A percentile compares a stretch with the other conserved stretches of the same genome.
These are phyloP conservation scores for Colletotrichum abscissum DNA, from an alignment of 2,329 filamentous ascomycete species.

Conservation along the genomic window DNA sequence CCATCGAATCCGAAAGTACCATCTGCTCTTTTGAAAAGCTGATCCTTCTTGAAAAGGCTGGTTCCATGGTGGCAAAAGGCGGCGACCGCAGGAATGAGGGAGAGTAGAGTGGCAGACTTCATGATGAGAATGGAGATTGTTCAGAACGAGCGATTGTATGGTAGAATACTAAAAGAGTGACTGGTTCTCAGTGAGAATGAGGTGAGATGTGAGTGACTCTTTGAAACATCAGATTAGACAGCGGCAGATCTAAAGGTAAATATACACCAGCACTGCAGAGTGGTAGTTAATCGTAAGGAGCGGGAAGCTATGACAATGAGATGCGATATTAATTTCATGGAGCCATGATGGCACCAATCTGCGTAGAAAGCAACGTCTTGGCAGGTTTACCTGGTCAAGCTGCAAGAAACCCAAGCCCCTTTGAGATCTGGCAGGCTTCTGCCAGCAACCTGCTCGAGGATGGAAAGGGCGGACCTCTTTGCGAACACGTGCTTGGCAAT, in stretches of 20 bases:
- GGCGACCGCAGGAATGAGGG: conserved; percentile 38
- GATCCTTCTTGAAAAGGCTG: conserved; percentile 42
- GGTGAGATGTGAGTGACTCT: background rate
- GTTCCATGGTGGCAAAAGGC: conserved; percentile 50
- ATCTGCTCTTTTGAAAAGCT: conserved; percentile 37
- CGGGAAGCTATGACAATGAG: conserved; percentile 10
- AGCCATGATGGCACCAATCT: conserved; percentile 15
- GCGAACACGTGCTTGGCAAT: conserved; percentile 17
- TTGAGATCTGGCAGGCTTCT: background rate
- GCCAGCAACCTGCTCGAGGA: background rate
- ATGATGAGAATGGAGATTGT: conserved; percentile 27
- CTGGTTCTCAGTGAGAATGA: background rate
- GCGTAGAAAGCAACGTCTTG: conserved; percentile 22
- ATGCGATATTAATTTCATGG: conserved; percentile 27
- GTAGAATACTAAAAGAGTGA: conserved; percentile 12
- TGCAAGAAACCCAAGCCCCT: conserved; percentile 1
- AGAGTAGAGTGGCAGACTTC: conserved; percentile 38
- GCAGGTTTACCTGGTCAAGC: conserved; percentile 15
- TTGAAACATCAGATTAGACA: conserved; percentile 4
- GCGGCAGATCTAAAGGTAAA: conserved; percentile 22
- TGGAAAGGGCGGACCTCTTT: background rate
- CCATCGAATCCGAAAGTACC: conserved; percentile 54
- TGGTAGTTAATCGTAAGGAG: conserved; percentile 7
- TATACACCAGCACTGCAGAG: conserved; percentile 20
- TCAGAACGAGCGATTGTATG: background rate